These are phyloP conservation scores for Exophiala calicioides DNA, from an alignment of 2,329 filamentous ascomycete species.

Conservation along the genomic window DNA sequence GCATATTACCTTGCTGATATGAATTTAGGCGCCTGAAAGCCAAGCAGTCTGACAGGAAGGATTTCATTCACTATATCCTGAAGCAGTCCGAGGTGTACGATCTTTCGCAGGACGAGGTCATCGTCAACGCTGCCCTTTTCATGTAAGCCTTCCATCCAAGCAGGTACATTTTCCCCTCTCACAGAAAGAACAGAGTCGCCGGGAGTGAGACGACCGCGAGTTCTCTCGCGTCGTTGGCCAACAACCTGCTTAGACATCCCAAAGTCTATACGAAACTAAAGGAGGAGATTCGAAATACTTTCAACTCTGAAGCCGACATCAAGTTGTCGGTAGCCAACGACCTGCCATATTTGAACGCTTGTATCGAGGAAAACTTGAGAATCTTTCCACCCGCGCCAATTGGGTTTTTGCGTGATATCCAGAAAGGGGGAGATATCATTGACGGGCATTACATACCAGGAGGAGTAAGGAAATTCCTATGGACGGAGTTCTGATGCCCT, in stretches of 20 bases:
- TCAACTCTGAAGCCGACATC: constrained; percentile 35
- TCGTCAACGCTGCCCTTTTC: constrained; percentile 16
- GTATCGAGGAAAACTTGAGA: constrained; percentile 50
- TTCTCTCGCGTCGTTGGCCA: constrained; percentile 25
- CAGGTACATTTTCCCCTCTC: no score
- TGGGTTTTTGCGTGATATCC: constrained; percentile 37
- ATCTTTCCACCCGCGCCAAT: constrained; percentile 47
- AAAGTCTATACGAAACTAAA: constrained; percentile 28
- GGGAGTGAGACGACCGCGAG: constrained; percentile 33
- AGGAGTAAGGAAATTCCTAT: no score
- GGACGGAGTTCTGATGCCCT: no score
- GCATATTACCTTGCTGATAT: no score
- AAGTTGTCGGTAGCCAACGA: constrained; percentile 43
- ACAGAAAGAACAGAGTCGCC: no score
- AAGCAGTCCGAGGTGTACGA: constrained; percentile 19
- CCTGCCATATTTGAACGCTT: constrained; percentile 48
- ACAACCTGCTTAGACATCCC: constrained; percentile 31
- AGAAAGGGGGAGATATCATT: constrained; percentile 24
- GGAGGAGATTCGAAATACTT: constrained; percentile 33
- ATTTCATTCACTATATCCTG: constrained; percentile 16
- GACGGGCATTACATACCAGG: constrained; percentile 37
- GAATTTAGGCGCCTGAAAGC: no score
- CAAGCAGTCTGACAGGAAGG: no score
- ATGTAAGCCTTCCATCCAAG: no score
- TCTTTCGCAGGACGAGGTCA: constrained; percentile 22